These are phyloP conservation scores for Diaporthe sp. DNA, from an alignment of 2,329 filamentous ascomycete species.

Conservation along the genomic window DNA sequence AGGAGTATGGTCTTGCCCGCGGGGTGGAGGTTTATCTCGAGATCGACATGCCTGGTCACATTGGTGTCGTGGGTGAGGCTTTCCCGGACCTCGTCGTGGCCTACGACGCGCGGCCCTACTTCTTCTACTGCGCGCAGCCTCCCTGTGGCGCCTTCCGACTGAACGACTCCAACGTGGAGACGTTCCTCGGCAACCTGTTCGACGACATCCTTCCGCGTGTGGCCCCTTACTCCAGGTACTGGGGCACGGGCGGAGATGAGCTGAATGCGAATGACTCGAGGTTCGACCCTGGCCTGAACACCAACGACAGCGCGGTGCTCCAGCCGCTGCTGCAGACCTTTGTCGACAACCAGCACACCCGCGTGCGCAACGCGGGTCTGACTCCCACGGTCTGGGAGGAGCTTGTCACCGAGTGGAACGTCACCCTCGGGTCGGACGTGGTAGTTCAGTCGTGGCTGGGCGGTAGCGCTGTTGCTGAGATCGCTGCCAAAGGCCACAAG, in stretches of 20 bases:
- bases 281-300: constrained; percentile 80
- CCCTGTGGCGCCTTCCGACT: constrained; percentile 81
- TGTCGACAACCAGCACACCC: constrained; percentile 77
- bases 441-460: constrained; percentile 86
- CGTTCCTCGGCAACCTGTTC: constrained; percentile 80
- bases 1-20: constrained; percentile 77
- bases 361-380: constrained; percentile 74
- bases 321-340: constrained; percentile 84
- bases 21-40: constrained; percentile 82
- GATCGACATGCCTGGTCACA: constrained; percentile 87
- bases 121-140: constrained; percentile 72
- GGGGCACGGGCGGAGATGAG: constrained; percentile 91
- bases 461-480: constrained; percentile 70
- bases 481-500: constrained; percentile 76
- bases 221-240: constrained; percentile 78
- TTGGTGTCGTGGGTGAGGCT: constrained; percentile 74
- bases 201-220: constrained; percentile 83
- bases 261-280: constrained; percentile 82
- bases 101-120: constrained; percentile 69
- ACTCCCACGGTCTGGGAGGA: constrained; percentile 91
- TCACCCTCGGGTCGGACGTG: constrained; percentile 78
- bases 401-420: constrained; percentile 83
- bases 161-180: constrained; percentile 77
- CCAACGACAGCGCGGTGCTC: constrained; percentile 75
- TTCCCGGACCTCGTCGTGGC: constrained; percentile 81